These are phyloP conservation scores for Irpex lacteus DNA, from an alignment of 1,284 basidiomycete species.

Conservation along the genomic window DNA sequence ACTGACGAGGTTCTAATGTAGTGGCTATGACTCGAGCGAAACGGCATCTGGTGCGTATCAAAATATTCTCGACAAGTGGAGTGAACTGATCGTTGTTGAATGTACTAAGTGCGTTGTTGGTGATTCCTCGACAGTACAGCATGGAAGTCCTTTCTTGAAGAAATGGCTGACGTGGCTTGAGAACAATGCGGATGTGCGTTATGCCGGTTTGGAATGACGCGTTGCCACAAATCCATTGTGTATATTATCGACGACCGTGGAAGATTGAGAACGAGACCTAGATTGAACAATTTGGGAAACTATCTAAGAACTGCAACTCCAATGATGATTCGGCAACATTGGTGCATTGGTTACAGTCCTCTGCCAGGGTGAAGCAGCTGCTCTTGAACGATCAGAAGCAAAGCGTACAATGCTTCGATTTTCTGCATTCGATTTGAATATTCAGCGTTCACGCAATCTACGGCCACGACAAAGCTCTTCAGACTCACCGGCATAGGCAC, in stretches of 20 bases:
- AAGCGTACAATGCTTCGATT: constrained; percentile 48
- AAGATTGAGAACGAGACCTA: too few species aligned
- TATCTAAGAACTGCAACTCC: too few species aligned
- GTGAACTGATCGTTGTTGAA: background rate
- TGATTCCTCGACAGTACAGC: constrained; percentile 84
- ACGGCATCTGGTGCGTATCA: constrained; percentile 71
- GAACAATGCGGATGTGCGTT: constrained; percentile 83
- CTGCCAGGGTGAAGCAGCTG: constrained; percentile 34
- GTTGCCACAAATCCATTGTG: background rate
- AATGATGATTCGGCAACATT: background rate
- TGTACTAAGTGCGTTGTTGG: constrained; percentile 79
- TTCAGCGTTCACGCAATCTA: background rate
- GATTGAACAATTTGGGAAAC: too few species aligned
- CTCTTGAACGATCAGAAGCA: constrained; percentile 50
- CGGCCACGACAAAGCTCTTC: background rate
- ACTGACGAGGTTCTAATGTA: constrained; percentile 22
- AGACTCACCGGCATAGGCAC: constrained; percentile 52
- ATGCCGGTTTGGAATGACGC: constrained; percentile 56
- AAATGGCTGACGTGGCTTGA: constrained; percentile 92
- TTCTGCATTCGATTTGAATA: constrained; percentile 29
- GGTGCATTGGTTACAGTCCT: background rate
- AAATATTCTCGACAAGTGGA: background rate
- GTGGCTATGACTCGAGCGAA: constrained; percentile 94
- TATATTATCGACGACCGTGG: background rate
- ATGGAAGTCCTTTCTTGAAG: constrained; percentile 81